phyloP scores from a whole-genome alignment of 495 filamentous ascomycete species.

The Lasiosphaeria miniovina region DNA sequence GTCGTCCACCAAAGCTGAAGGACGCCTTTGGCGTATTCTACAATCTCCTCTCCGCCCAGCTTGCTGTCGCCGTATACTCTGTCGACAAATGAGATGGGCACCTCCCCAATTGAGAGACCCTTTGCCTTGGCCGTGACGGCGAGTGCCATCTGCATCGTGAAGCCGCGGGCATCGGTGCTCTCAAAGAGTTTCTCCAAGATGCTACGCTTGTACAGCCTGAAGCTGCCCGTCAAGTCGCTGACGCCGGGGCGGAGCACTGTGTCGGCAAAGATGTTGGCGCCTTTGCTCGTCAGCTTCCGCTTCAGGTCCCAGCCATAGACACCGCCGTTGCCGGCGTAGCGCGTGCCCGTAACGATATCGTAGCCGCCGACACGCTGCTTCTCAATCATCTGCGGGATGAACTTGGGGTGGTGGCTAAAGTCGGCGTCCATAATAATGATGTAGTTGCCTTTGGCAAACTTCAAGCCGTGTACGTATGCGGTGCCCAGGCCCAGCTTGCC shows the following conservation, averaged over 20 bases:
- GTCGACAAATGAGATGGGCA: conserved; percentile 94
- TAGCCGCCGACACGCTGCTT: conserved; percentile 68
- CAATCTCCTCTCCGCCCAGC: conserved; percentile 91
- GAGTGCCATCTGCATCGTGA: conserved; percentile 97
- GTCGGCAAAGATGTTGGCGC: conserved; percentile 94
- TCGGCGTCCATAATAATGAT: conserved; percentile 99
- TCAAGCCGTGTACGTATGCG: conserved; percentile 91
- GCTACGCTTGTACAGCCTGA: conserved; percentile 86
- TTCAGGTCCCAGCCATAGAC: conserved; percentile 98
- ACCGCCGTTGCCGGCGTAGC: conserved; percentile 86
- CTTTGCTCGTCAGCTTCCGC: conserved; percentile 85
- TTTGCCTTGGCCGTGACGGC: conserved; percentile 85
- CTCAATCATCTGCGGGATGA: conserved; percentile 83
- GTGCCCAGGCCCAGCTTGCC: conserved; percentile 97
- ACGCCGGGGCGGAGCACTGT: conserved; percentile 94
- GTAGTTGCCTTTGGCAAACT: conserved; percentile 84
- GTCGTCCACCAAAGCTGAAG: conserved; percentile 68
- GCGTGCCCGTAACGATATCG: conserved; percentile 95
- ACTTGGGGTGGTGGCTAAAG: conserved; percentile 97
- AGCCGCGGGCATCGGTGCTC: conserved; percentile 89
- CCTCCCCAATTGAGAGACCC: conserved; percentile 86
- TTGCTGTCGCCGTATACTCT: conserved; percentile 94
- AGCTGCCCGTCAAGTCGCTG: conserved; percentile 91
- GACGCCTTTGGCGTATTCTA: conserved; percentile 96
- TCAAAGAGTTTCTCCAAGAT: conserved; percentile 87